A percentile compares a stretch with the other conserved stretches of the same genome.
phyloP scores from a whole-genome alignment of 179 eudicot species.

The Vitellaria paradoxa region DNA sequence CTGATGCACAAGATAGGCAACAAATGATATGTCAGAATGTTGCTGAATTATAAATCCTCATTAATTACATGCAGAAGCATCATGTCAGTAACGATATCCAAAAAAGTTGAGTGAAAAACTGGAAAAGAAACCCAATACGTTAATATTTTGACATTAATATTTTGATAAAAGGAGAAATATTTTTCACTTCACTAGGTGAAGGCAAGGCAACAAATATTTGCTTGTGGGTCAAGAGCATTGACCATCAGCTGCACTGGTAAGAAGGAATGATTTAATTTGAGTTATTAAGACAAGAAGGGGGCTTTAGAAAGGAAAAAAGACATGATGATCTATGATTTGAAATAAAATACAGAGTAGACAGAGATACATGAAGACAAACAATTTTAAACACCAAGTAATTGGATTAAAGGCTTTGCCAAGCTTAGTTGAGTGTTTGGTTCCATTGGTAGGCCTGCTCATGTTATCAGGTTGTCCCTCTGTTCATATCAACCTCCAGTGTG shows the following conservation, averaged over 20 bases:
- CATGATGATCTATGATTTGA: background rate
- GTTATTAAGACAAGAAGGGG: background rate
- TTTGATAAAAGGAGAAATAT: background rate
- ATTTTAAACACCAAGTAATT: constrained; percentile 1
- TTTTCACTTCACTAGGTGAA: background rate
- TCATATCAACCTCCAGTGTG: background rate
- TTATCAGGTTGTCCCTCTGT: background rate
- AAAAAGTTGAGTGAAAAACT: background rate
- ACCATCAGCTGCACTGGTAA: background rate
- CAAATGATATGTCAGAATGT: constrained; percentile 12
- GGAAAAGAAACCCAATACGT: background rate
- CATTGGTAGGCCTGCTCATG: background rate
- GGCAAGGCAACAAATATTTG: background rate
- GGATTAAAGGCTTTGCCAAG: background rate
- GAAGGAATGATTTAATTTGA: background rate
- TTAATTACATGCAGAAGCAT: background rate
- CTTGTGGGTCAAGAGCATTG: background rate
- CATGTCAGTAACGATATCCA: constrained; percentile 3
- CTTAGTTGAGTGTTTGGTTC: background rate
- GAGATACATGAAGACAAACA: background rate
- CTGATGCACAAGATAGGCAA: constrained; percentile 37
- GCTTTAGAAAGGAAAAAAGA: background rate
- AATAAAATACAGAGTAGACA: background rate
- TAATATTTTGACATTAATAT: background rate
- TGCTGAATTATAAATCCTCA: background rate